Percentiles rank a stretch among this genome's conserved stretches.
These are phyloP conservation scores for Vigna unguiculata DNA, from an alignment of 306 rosid species.

Conservation along the genomic window DNA sequence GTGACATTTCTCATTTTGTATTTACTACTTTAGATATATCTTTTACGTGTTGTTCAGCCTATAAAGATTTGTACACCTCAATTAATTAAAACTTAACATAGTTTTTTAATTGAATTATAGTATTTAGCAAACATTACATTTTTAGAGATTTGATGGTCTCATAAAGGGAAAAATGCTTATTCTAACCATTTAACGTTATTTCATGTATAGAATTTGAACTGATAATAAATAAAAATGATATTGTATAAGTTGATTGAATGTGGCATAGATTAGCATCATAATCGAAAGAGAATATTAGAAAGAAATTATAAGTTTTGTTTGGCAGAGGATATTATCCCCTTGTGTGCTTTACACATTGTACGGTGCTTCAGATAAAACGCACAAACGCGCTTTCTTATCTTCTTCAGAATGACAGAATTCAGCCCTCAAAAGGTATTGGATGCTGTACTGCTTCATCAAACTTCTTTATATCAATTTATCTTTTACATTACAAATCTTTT, in stretches of 20 bases:
- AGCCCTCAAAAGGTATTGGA: neutral
- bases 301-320: neutral
- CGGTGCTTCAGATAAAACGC: neutral
- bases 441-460: neutral
- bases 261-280: no score
- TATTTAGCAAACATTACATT: neutral
- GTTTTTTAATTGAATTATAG: neutral
- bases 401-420: neutral
- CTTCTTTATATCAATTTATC: neutral
- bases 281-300: neutral
- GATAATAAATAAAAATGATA: no score
- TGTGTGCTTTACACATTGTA: neutral
- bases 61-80: neutral
- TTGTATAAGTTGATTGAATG: no score
- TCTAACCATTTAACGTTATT: no score
- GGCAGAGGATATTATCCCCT: neutral
- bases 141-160: no score
- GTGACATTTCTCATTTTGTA: no score
- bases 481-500: neutral
- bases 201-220: no score
- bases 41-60: neutral
- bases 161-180: no score
- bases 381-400: slow-evolving; percentile 1
- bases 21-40: no score
- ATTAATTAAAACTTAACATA: neutral